These are phyloP conservation scores for Aspergillus steynii DNA, from an alignment of 495 filamentous ascomycete species.

Conservation along the genomic window DNA sequence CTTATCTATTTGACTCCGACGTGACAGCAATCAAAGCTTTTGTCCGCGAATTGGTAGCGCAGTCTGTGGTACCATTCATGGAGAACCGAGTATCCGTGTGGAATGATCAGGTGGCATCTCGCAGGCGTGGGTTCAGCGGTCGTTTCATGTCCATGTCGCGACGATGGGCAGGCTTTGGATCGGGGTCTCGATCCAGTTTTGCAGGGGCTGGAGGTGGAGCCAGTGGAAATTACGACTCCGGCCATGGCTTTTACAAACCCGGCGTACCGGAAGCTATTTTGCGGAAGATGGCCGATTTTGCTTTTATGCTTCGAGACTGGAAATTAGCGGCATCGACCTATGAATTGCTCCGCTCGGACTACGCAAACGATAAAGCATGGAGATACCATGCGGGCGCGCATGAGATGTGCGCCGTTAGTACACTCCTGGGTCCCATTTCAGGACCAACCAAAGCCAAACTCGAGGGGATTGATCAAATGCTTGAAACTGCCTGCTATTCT, in stretches of 20 bases:
- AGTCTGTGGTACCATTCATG: constrained; percentile 93
- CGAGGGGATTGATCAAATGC: constrained; percentile 78
- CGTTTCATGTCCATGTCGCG: constrained; percentile 91
- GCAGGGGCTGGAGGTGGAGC: constrained; percentile 37
- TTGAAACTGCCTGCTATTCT: constrained; percentile 87
- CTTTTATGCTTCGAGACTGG: constrained; percentile 94
- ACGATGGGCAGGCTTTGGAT: constrained; percentile 78
- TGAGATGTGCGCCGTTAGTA: constrained; percentile 87
- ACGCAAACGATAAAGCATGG: constrained; percentile 95
- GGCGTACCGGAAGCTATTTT: constrained; percentile 85
- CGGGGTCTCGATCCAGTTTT: constrained; percentile 47
- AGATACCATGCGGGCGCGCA: constrained; percentile 87
- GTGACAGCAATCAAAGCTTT: constrained; percentile 82
- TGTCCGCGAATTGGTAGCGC: constrained; percentile 87
- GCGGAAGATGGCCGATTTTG: constrained; percentile 91
- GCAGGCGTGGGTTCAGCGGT: constrained; percentile 80
- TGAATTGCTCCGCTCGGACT: constrained; percentile 84
- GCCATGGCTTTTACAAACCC: constrained; percentile 77
- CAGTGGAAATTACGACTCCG: constrained; percentile 72
- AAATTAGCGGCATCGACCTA: constrained; percentile 90
- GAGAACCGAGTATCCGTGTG: constrained; percentile 84
- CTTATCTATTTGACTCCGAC: constrained; percentile 90
- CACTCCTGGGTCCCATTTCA: constrained; percentile 70
- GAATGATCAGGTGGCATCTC: constrained; percentile 97
- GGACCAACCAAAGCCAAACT: constrained; percentile 70